phyloP scores from a whole-genome alignment of 305 asterid genomes.

The Withania somnifera region DNA sequence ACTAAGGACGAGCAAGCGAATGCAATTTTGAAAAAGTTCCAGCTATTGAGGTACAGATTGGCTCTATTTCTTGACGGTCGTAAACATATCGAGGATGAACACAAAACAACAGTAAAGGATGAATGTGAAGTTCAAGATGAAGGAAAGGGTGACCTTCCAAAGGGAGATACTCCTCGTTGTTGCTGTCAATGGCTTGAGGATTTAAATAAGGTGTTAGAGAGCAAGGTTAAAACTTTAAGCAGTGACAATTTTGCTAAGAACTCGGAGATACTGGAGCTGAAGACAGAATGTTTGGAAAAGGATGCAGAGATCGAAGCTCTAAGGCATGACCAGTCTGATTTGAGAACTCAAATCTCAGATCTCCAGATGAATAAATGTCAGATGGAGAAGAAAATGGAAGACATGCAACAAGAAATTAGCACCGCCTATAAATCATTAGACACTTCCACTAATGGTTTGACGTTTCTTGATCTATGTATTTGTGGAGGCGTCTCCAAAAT shows the following conservation, averaged over 20 bases:
- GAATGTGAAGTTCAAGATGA: background rate
- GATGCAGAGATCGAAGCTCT: slow-evolving; percentile 1
- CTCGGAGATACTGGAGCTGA: slow-evolving; percentile 8
- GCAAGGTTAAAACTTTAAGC: background rate
- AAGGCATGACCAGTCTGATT: background rate
- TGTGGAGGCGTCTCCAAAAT: background rate
- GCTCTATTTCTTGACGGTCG: background rate
- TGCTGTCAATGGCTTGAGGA: background rate
- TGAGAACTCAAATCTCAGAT: slow-evolving; percentile 8
- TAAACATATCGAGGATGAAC: background rate
- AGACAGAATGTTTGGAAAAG: background rate
- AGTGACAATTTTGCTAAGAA: background rate
- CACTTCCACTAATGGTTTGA: background rate
- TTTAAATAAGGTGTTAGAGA: background rate
- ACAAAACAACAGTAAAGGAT: background rate
- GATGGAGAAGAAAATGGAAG: background rate
- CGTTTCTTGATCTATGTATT: background rate
- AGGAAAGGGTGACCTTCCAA: background rate
- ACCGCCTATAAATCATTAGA: background rate
- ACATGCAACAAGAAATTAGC: background rate
- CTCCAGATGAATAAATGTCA: background rate
- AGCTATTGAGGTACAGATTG: background rate
- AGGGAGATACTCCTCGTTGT: background rate
- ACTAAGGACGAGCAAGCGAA: background rate
- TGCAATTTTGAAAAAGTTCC: background rate